Evolutionary conservation across 116 monocot species (phyloP).

Genomic region (Posidonia oceanica): DNA sequence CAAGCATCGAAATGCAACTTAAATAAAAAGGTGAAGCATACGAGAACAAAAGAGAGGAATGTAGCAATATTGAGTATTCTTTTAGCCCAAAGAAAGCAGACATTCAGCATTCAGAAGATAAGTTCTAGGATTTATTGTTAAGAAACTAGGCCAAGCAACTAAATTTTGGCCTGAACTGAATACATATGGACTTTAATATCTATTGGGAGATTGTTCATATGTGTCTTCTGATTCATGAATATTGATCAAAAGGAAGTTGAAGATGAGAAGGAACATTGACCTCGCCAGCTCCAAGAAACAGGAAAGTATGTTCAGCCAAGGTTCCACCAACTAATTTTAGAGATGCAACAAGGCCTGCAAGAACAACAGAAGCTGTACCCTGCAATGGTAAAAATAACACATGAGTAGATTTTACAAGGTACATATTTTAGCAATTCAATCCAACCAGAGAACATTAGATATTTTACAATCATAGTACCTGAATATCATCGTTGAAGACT

Average conservation of each 20-base stretch:
- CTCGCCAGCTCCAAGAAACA: conserved; percentile 66
- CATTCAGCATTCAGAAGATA: too few species aligned
- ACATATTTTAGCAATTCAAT: too few species aligned
- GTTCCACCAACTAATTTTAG: conserved; percentile 45
- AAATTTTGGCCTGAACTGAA: too few species aligned
- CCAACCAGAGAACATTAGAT: too few species aligned
- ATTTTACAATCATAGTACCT: background rate
- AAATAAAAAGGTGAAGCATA: background rate
- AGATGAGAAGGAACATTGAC: conserved; percentile 13
- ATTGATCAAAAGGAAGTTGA: background rate
- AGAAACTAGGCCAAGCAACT: too few species aligned
- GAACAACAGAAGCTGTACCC: conserved; percentile 63
- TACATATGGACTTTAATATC: too few species aligned
- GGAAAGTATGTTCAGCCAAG: conserved; percentile 49
- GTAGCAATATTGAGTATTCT: too few species aligned
- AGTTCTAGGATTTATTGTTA: too few species aligned
- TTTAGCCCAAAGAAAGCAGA: too few species aligned
- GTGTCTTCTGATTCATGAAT: too few species aligned
- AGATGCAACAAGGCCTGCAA: conserved; percentile 43
- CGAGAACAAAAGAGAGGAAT: background rate
- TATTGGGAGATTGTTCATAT: too few species aligned
- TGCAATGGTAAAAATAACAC: conserved; percentile 3
- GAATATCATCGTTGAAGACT: conserved; percentile 82
- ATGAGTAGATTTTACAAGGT: too few species aligned
- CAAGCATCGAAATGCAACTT: conserved; percentile 7